Base-by-base conservation (phyloP, 768 basidiomycete species). In the Suillus ampliporus region DNA sequence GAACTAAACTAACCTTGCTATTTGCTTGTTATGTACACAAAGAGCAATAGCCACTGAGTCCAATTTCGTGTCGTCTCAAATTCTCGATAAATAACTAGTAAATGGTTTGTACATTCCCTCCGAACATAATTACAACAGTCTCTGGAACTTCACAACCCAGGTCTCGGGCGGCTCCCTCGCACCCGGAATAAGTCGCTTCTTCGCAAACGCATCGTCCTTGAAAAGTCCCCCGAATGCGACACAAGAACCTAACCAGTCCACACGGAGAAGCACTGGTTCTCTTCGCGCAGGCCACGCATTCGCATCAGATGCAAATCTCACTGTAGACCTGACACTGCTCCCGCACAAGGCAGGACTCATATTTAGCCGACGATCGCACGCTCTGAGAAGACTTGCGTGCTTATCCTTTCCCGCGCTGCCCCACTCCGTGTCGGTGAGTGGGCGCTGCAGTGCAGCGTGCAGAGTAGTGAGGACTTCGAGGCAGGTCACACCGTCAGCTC, bases 241-340 rank as follows among this genome's bases (percentile, higher is more conserved):
- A 14, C 37, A 21, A 10, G 54, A 54, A 13, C 63, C 63, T 28
- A 64, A 61, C 63, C 61, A 62, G 40, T 64, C 63, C 13, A 64
- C 63, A 41, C 59, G 59, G 15, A 63, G 62, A 15, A 63, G 19
- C 2, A 23, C 26, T 8, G 46, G 21, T 3, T 54, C 28, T 41
- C 9, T 13, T 6, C 23, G 6, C 38, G 23, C 28, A 2, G 23
- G 2, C n/a, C n/a, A n/a, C n/a, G n/a, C n/a, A n/a, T n/a, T n/a
- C n/a, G n/a, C 5, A 13, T 6, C 21, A 47, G 46, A 14, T 47
- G 19, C 19, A 31, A 31, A 53, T 5, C 11, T 34, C n/a, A 31
- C 14, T 14, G 44, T 50, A 1, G 11, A 17, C 34, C 57, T 23
- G 19, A 13, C n/a, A 21, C 17, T 37, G 19, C 11, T 57, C 19